A percentile compares a stretch with the other conserved stretches of the same genome.
Conservation (phyloP, 768 basidiomycete species). For the Hypholoma sublateritium region DNA sequence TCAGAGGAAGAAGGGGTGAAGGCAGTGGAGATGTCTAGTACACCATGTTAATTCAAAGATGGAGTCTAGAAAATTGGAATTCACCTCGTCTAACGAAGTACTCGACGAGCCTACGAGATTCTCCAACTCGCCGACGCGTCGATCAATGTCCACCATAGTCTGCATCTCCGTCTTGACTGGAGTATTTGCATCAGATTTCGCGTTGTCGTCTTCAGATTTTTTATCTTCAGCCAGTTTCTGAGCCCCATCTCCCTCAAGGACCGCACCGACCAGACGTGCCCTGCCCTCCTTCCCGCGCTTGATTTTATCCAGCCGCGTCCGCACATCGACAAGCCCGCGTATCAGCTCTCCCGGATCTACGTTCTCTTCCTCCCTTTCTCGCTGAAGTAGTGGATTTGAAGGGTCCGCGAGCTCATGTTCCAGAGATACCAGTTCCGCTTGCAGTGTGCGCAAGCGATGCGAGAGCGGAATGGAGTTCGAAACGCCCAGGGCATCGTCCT, state of each 20-base stretch:
- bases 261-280: slow-evolving; percentile 58
- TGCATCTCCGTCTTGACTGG: slow-evolving; percentile 40
- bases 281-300: slow-evolving; percentile 65
- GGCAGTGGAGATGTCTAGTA: slow-evolving; percentile 68
- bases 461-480: slow-evolving; percentile 48
- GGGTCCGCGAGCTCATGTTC: slow-evolving; percentile 85
- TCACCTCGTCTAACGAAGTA: slow-evolving; percentile 79
- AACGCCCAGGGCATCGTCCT: slow-evolving; percentile 29
- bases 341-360: slow-evolving; percentile 77
- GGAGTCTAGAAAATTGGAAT: slow-evolving; percentile 13
- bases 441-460: slow-evolving; percentile 62
- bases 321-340: slow-evolving; percentile 73
- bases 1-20: slow-evolving; percentile 77
- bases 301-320: slow-evolving; percentile 67
- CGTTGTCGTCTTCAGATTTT: slow-evolving; percentile 11
- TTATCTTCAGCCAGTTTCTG: slow-evolving; percentile 16
- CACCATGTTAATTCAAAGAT: not conserved
- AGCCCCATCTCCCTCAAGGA: slow-evolving; percentile 38
- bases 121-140: slow-evolving; percentile 82
- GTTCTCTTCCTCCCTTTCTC: slow-evolving; percentile 57
- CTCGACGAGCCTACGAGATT: slow-evolving; percentile 80
- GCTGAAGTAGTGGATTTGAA: slow-evolving; percentile 64
- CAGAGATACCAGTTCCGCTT: slow-evolving; percentile 75
- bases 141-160: slow-evolving; percentile 74
- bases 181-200: slow-evolving; percentile 12